Percentiles rank a stretch among this genome's conserved stretches.
phyloP scores from a whole-genome alignment of 192 early-diverging fungal genomes.

The Coemansia sp. region DNA sequence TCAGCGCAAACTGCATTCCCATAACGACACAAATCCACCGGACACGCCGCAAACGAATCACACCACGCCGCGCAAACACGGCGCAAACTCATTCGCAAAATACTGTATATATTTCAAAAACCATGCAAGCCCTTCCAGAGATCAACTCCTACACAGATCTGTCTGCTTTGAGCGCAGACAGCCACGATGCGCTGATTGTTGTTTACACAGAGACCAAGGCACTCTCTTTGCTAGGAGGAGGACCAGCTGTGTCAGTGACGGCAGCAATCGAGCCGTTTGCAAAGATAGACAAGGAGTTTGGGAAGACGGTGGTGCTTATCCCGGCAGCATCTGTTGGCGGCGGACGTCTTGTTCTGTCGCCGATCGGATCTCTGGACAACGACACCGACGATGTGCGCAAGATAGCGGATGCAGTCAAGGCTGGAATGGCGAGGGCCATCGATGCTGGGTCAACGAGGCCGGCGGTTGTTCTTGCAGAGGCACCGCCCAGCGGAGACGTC shows the following conservation, averaged over 20 bases:
- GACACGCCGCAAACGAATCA: too few relatives aligned
- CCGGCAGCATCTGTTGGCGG: slow-evolving; percentile 55
- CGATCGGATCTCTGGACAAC: slow-evolving; percentile 68
- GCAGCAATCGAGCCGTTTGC: slow-evolving; percentile 21
- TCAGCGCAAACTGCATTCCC: too few relatives aligned
- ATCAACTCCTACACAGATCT: slow-evolving; percentile 23
- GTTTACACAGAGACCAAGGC: slow-evolving; percentile 23
- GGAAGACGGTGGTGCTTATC: slow-evolving; percentile 26
- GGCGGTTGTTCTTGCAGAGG: slow-evolving; percentile 62
- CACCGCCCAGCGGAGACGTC: slow-evolving; percentile 34
- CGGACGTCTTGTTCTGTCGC: slow-evolving; percentile 67
- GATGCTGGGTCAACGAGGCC: slow-evolving; percentile 64
- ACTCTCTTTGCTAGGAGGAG: slow-evolving; percentile 2
- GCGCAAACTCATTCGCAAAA: too few relatives aligned
- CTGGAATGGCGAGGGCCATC: slow-evolving; percentile 64
- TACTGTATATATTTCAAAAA: not conserved
- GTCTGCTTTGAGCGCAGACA: slow-evolving; percentile 8
- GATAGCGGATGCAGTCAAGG: slow-evolving; percentile 65
- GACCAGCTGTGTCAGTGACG: not conserved
- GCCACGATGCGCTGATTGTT: slow-evolving; percentile 40
- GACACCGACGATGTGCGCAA: slow-evolving; percentile 85
- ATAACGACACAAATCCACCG: too few relatives aligned
- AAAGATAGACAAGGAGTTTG: slow-evolving; percentile 47
- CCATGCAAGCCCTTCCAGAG: slow-evolving; percentile 30
- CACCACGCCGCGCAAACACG: too few relatives aligned